phyloP scores from a whole-genome alignment of 176 grass and related monocot genomes.

The Pontederia crassipes region DNA sequence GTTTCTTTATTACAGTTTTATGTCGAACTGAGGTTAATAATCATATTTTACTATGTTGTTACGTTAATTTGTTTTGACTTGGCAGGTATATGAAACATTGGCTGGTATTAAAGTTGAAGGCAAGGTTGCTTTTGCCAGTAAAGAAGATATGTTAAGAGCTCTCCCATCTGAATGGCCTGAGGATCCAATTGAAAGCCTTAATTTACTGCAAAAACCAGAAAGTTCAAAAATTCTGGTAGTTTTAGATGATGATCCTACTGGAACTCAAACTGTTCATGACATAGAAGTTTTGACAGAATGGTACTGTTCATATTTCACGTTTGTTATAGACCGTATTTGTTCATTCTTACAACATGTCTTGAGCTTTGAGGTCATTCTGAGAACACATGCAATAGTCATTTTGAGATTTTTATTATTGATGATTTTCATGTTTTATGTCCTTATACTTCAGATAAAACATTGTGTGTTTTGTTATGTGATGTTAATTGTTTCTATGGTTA shows the following conservation, averaged over 20 bases:
- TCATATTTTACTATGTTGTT: not conserved
- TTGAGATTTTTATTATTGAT: no score
- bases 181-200: conserved; percentile 55
- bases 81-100: conserved; percentile 84
- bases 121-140: conserved; percentile 46
- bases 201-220: conserved; percentile 34
- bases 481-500: conserved; percentile 8
- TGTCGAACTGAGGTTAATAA: no score
- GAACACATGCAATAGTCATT: no score
- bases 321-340: not conserved
- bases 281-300: conserved; percentile 98
- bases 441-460: not conserved
- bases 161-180: conserved; percentile 76
- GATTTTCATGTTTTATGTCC: no score
- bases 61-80: not conserved
- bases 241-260: conserved; percentile 94
- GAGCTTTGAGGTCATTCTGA: no score
- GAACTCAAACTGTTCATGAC: conserved; percentile 95
- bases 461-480: not conserved
- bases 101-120: conserved; percentile 94
- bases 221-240: conserved; percentile 77
- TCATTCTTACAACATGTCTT: not conserved
- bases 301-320: conserved; percentile 19
- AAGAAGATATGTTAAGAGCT: conserved; percentile 53
- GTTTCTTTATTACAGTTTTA: no score